Evolutionary conservation across 495 filamentous ascomycete species (phyloP).

Genomic region (Chaetomidium leptoderma): DNA sequence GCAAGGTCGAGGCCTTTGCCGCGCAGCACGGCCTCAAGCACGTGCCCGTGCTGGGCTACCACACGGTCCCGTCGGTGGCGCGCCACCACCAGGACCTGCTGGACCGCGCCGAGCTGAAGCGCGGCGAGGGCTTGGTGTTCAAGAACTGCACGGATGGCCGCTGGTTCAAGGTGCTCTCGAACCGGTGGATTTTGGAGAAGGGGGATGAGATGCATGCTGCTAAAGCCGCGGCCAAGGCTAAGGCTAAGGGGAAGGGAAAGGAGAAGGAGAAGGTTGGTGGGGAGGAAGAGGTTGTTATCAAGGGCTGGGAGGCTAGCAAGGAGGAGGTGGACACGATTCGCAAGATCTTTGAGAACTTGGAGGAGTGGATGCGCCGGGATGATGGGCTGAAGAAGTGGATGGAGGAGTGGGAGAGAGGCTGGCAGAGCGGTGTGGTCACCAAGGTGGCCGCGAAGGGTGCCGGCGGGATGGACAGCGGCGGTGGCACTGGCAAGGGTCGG

Average conservation of each 20-base stretch:
- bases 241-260: neutral
- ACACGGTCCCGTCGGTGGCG: slow-evolving; percentile 17
- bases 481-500: neutral
- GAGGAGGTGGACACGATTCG: neutral
- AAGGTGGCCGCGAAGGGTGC: neutral
- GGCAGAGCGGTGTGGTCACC: neutral
- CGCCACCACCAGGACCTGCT: slow-evolving; percentile 21
- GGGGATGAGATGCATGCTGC: slow-evolving; percentile 16
- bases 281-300: neutral
- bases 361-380: neutral
- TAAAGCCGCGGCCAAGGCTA: neutral
- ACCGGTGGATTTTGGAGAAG: slow-evolving; percentile 15
- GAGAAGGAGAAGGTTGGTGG: neutral
- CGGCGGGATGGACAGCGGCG: neutral
- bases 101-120: slow-evolving; percentile 16
- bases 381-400: neutral
- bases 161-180: slow-evolving; percentile 32
- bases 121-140: slow-evolving; percentile 31
- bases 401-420: slow-evolving; percentile 1
- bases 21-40: slow-evolving; percentile 19
- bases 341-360: neutral
- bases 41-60: slow-evolving; percentile 28
- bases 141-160: slow-evolving; percentile 27
- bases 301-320: neutral
- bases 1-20: slow-evolving; percentile 15